Percentiles rank a stretch among this genome's conserved stretches.
Conservation (phyloP, 202 grass and related monocot species). For the Zizania palustris region DNA sequence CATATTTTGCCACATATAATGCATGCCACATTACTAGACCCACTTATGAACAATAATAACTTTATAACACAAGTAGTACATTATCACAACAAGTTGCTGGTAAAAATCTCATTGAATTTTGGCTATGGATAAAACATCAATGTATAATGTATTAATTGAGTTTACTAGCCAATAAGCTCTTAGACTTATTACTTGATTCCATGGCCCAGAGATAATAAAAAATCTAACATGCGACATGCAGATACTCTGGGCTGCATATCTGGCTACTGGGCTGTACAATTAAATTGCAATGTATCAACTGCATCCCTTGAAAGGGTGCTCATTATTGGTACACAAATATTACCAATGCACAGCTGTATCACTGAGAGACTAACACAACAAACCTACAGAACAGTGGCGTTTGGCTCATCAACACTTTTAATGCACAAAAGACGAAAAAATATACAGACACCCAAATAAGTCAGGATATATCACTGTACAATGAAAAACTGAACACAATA, state of each 20-base stretch:
- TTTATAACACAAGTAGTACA: background rate
- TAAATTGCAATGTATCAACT: background rate
- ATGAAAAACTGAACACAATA: background rate
- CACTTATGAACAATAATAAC: background rate
- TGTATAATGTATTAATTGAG: background rate
- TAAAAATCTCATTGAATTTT: background rate
- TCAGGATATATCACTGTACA: background rate
- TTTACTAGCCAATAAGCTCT: background rate
- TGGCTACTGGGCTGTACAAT: background rate
- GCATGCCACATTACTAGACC: background rate
- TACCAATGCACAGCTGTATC: background rate
- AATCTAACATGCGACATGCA: background rate
- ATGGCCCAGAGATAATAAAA: background rate
- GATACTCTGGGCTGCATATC: background rate
- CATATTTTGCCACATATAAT: conserved; percentile 6
- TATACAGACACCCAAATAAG: background rate
- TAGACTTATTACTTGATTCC: background rate
- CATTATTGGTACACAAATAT: background rate
- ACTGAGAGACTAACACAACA: background rate
- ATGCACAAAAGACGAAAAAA: background rate
- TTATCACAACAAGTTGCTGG: background rate
- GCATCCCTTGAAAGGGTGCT: background rate
- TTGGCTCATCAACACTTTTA: background rate
- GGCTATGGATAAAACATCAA: background rate
- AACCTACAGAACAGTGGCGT: background rate